Evolutionary conservation across 1,284 basidiomycete species (phyloP), one percentile per base, ranked within the genome.

Genomic region (Meripilus lineatus): DNA sequence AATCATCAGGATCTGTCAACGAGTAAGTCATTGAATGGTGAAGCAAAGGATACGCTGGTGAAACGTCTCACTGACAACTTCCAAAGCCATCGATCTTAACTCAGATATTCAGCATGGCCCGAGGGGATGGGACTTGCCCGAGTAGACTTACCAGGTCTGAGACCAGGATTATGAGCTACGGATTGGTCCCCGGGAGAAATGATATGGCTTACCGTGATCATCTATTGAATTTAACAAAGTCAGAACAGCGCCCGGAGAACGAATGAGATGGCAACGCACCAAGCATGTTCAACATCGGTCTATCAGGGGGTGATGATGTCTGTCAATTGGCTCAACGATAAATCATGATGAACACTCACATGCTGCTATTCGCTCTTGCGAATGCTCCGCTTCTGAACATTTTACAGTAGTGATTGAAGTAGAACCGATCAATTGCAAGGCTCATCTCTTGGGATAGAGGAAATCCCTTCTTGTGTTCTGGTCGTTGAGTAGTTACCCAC

Each of bases 41-140:
- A 18, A 20, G 23, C n/a, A 10, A 46, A 25, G 14, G 36, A 32
- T 13, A 25, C 18, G 40, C 33, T 18, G 23, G 47, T 7, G 22
- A 14, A 30, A 38, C 15, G n/a, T n/a, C 25, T 25, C 13, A 68
- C 81, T 66, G 54, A 88, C 85, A 92, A 55, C 88, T 91, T 51
- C 90, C 90, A 60, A 93, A 97, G 5, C 93, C 94, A 58, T 97
- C 93, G 53, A 96, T 96, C 75, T 87, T 55, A 13, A n/a, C 34
- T 33, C 30, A 11, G 10, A 37, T 32, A 38, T 20, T 46, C 35
- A 45, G 34, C 38, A 17, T 34, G 25, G 10, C n/a, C 20, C 20
- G 15, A 48, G 8, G 34, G 22, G 11, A 22, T 23, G n/a, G 34
- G 22, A 38, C 10, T 10, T n/a, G 21, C 15, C 15, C 23, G 28